These are phyloP conservation scores for Coleophoma eucalyptorum DNA, from an alignment of 2,329 filamentous ascomycete genomes.

Conservation along the genomic window DNA sequence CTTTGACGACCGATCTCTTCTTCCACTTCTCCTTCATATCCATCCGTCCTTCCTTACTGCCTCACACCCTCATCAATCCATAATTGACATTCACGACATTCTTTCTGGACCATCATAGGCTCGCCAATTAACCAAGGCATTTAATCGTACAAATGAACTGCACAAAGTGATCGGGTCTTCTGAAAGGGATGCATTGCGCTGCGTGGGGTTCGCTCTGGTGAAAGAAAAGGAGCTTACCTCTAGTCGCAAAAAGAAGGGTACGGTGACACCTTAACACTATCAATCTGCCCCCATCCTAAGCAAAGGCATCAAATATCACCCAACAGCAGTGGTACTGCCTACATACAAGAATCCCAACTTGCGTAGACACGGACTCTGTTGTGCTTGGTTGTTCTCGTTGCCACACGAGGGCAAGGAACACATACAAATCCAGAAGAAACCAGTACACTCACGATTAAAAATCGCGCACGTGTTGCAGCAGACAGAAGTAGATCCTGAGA, in stretches of 20 bases:
- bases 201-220: slow-evolving; percentile 8
- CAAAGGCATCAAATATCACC: neutral
- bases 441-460: neutral
- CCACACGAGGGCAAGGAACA: neutral
- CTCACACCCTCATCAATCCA: slow-evolving; percentile 4
- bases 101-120: slow-evolving; percentile 18
- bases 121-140: slow-evolving; percentile 23
- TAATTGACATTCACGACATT: slow-evolving; percentile 9
- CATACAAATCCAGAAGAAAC: neutral
- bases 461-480: too few relatives aligned
- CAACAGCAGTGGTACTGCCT: neutral
- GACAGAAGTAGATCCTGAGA: too few relatives aligned
- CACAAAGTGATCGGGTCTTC: slow-evolving; percentile 21
- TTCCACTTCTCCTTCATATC: slow-evolving; percentile 5
- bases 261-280: slow-evolving; percentile 27
- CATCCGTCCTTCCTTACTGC: too few relatives aligned
- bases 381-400: neutral
- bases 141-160: slow-evolving; percentile 29
- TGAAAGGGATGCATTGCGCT: slow-evolving; percentile 2
- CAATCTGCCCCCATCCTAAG: slow-evolving; percentile 6
- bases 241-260: slow-evolving; percentile 22
- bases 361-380: too few relatives aligned
- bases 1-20: slow-evolving; percentile 1
- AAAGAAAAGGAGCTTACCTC: slow-evolving; percentile 13
- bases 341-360: too few relatives aligned